These are phyloP conservation scores for Metschnikowia corniflorae DNA, from an alignment of 805 yeast genomes.

Conservation along the genomic window DNA sequence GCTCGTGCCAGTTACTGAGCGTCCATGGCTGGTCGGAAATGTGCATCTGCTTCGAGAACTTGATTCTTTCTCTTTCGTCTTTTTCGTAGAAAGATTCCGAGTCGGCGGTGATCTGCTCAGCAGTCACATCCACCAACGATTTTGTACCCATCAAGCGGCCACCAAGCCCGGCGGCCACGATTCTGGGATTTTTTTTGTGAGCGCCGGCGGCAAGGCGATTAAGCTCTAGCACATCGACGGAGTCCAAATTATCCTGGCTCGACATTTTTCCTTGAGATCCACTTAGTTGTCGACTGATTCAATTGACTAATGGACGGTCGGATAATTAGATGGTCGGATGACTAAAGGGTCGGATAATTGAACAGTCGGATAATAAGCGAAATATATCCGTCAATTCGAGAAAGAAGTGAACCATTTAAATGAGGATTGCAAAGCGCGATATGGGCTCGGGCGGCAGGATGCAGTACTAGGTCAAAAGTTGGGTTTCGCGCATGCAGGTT, in stretches of 20 bases:
- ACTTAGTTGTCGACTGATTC: no score
- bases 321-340: no score
- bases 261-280: no score
- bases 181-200: constrained; percentile 63
- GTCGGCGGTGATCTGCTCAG: constrained; percentile 55
- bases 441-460: no score
- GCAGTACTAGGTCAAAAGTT: no score
- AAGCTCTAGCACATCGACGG: constrained; percentile 62
- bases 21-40: constrained; percentile 83
- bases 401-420: no score
- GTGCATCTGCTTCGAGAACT: constrained; percentile 45
- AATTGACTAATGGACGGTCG: no score
- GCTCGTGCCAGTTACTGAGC: constrained; percentile 62
- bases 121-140: constrained; percentile 62
- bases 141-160: constrained; percentile 82
- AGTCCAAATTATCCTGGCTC: constrained; percentile 21
- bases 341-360: no score
- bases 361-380: no score
- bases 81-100: constrained; percentile 37
- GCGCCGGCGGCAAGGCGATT: constrained; percentile 82
- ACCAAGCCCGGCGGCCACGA: constrained; percentile 74
- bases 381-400: no score
- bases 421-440: no score
- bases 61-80: constrained; percentile 37
- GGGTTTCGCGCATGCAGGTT: no score